These are phyloP conservation scores for Didymella arachidicola DNA, from an alignment of 2,329 filamentous ascomycete species.

Conservation along the genomic window DNA sequence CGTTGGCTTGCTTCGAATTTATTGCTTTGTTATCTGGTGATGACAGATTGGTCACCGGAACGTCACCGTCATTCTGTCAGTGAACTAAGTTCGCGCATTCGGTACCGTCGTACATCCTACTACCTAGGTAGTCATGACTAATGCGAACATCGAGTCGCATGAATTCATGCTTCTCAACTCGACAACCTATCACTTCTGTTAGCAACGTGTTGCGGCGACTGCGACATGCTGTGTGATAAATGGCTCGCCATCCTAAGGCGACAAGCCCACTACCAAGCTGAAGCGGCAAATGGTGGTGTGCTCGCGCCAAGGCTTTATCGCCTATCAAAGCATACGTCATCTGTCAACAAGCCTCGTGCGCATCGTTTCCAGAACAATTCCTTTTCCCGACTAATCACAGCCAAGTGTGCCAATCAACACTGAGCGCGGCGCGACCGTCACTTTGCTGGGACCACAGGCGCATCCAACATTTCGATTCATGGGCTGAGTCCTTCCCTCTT, in stretches of 20 bases:
- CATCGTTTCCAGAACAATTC: conserved; percentile 17
- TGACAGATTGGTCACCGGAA: conserved; percentile 1
- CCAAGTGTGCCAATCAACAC: conserved; percentile 13
- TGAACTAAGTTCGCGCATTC: conserved; percentile 25
- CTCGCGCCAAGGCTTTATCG: conserved; percentile 10
- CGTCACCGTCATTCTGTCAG: conserved; percentile 22
- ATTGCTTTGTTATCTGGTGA: conserved; percentile 25
- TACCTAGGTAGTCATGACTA: conserved; percentile 14
- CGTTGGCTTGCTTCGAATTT: conserved; percentile 34
- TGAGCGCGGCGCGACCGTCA: conserved; percentile 12
- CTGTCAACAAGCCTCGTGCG: neutral
- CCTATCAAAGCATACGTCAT: conserved; percentile 17
- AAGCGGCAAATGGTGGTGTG: conserved; percentile 4
- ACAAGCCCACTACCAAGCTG: neutral
- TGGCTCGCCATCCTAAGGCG: neutral
- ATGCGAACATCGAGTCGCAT: conserved; percentile 33
- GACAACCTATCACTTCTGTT: neutral
- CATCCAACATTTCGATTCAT: conserved; percentile 7
- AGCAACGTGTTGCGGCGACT: neutral
- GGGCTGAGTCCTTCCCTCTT: conserved; percentile 4
- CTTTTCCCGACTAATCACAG: conserved; percentile 5
- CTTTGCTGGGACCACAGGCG: conserved; percentile 5
- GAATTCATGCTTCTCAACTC: conserved; percentile 46
- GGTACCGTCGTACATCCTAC: conserved; percentile 21
- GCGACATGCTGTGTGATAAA: neutral